Evolutionary conservation across 1,139 yeast species (phyloP), one percentile per base, ranked within the genome.

Genomic region (Candida sanyaensis): DNA sequence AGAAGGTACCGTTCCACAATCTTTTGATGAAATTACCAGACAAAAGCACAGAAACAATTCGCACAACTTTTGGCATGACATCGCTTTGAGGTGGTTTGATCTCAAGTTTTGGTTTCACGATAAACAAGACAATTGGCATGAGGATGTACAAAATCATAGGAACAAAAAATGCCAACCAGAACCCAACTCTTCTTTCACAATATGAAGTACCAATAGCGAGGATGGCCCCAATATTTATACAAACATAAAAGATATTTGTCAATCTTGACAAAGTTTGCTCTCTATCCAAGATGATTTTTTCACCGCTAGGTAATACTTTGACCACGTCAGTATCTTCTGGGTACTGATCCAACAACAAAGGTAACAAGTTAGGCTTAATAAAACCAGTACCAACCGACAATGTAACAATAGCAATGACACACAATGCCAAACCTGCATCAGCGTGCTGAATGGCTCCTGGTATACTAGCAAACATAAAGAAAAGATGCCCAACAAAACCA

Each of bases 141-240:
- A 73, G 40, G 50, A 78, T 56, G 59, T 81, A 82, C 45, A 81
- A 58, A 43, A 80, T 57, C 47, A 80, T 77, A 39, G 88, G 87
- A 37, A 81, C 65, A 56, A 84, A 70, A 68, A 75, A 88, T 1
- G 92, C 93, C 37, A 84, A 77, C 92, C 92, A 88, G 70, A 80
- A 88, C 41, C 92, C 95, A 54, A 84, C 75, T 53, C 80, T 67
- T 63, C 84, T 75, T 56, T 86, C 93, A 59, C 83, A 68, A 61
- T 86, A 84, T 5, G 93, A 83, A 26, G 96, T 86, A 38, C 92
- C 92, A 54, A 89, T 76, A 51, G 88, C 86, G 52, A 88, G 78
- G 57, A 89, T 77, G 8, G 95, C 83, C 46, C 96, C 96, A 56
- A 87, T 85, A 4, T 26, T 26, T 3, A 6, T 6, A 26, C 28